Conservation (phyloP, 2,329 filamentous ascomycete genomes). For the Fusarium subglutinans region DNA sequence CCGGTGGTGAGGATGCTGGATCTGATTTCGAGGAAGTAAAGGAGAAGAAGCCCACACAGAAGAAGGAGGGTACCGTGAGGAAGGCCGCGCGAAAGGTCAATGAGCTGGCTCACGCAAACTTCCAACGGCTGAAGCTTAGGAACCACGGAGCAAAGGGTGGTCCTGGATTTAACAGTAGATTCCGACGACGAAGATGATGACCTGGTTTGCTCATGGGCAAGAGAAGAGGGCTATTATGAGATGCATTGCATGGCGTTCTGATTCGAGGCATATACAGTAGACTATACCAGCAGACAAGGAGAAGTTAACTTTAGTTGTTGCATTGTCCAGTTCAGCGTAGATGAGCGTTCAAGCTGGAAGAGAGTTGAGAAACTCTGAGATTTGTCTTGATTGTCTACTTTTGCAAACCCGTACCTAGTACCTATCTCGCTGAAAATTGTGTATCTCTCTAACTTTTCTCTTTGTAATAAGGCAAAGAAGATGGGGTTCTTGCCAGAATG, state of each 20-base stretch:
- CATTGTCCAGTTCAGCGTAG: neutral
- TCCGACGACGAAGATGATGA: slow-evolving; percentile 58
- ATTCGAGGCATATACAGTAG: slow-evolving; percentile 4
- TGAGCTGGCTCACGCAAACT: slow-evolving; percentile 72
- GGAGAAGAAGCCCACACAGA: slow-evolving; percentile 38
- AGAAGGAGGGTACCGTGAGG: slow-evolving; percentile 57
- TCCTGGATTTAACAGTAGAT: slow-evolving; percentile 65
- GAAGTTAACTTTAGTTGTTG: neutral
- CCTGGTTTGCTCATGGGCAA: neutral
- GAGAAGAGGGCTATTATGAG: slow-evolving; percentile 15
- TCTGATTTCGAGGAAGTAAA: slow-evolving; percentile 37
- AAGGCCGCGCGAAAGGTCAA: slow-evolving; percentile 69
- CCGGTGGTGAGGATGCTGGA: slow-evolving; percentile 16
- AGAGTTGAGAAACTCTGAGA: neutral
- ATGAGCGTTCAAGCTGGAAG: neutral
- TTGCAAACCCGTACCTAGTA: neutral
- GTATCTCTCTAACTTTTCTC: neutral
- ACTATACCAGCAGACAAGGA: slow-evolving; percentile 21
- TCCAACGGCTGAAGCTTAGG: slow-evolving; percentile 70
- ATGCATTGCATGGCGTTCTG: slow-evolving; percentile 27
- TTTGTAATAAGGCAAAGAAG: neutral
- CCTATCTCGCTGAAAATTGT: too few relatives aligned
- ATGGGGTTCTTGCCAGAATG: neutral
- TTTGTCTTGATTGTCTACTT: neutral
- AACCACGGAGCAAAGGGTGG: slow-evolving; percentile 71